These are phyloP conservation scores for Aschersonia sp. DNA, from an alignment of 2,329 filamentous ascomycete genomes.

Conservation along the genomic window DNA sequence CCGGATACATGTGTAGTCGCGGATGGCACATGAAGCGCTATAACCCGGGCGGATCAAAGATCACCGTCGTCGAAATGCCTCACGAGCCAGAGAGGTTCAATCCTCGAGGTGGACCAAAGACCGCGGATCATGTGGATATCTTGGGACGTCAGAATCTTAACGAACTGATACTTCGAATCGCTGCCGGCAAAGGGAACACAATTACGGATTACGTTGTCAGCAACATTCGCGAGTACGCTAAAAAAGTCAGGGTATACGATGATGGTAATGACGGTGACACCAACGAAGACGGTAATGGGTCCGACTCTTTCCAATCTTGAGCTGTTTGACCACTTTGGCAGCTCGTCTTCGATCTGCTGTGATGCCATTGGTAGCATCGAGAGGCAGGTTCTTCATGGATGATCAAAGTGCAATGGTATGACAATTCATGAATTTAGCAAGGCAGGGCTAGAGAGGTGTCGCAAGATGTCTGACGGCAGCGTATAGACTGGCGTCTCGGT, in stretches of 20 bases:
- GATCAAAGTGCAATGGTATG: too few species aligned
- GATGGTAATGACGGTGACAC: constrained; percentile 23
- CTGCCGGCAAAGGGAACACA: constrained; percentile 67
- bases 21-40: constrained; percentile 91
- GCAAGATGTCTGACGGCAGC: too few species aligned
- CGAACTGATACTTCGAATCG: constrained; percentile 76
- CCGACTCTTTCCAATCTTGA: background rate
- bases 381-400: too few species aligned
- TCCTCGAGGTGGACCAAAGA: constrained; percentile 56
- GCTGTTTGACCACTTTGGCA: background rate
- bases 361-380: too few species aligned
- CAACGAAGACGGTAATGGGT: background rate
- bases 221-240: constrained; percentile 69
- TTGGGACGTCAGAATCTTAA: constrained; percentile 79
- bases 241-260: constrained; percentile 70
- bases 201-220: constrained; percentile 70
- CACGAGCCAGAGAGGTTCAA: constrained; percentile 91
- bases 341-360: too few species aligned
- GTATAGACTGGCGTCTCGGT: too few species aligned
- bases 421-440: too few species aligned
- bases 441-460: too few species aligned
- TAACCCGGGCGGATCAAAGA: constrained; percentile 69
- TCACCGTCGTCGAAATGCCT: constrained; percentile 89
- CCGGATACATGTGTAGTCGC: constrained; percentile 92
- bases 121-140: constrained; percentile 92